Evolutionary conservation across 495 filamentous ascomycete species (phyloP).

Genomic region (Astrocystis sublimbata): DNA sequence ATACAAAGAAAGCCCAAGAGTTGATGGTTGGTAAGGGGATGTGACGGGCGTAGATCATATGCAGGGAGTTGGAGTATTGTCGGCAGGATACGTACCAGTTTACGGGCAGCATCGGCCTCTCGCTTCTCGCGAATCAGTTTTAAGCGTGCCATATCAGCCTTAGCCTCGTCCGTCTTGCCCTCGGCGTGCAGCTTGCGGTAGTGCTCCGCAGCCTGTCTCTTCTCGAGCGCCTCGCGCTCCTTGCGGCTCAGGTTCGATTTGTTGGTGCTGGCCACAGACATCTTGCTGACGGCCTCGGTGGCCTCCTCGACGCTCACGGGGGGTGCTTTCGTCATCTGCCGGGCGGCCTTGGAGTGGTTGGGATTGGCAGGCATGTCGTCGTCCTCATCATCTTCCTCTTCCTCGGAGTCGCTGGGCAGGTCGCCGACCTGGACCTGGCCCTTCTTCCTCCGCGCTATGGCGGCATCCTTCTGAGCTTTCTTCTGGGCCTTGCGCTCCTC

Average conservation of each 20-base stretch:
- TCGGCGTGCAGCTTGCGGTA: slow-evolving; percentile 94
- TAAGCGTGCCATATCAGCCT: slow-evolving; percentile 84
- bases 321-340: slow-evolving; percentile 50
- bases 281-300: slow-evolving; percentile 49
- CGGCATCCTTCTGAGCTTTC: slow-evolving; percentile 90
- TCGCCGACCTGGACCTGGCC: slow-evolving; percentile 74
- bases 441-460: slow-evolving; percentile 67
- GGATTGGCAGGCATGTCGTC: slow-evolving; percentile 80
- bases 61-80: neutral
- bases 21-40: too few species aligned
- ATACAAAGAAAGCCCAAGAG: neutral
- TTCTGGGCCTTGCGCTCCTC: slow-evolving; percentile 85
- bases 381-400: slow-evolving; percentile 59
- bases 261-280: slow-evolving; percentile 21
- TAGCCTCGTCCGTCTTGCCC: slow-evolving; percentile 96
- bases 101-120: slow-evolving; percentile 72
- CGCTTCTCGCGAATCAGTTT: slow-evolving; percentile 79
- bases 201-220: slow-evolving; percentile 81
- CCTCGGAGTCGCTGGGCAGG: slow-evolving; percentile 69
- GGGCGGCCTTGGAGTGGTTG: slow-evolving; percentile 76
- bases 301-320: slow-evolving; percentile 48
- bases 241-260: slow-evolving; percentile 56
- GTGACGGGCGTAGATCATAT: neutral
- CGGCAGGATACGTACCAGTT: slow-evolving; percentile 44
- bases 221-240: slow-evolving; percentile 88